Conservation (phyloP, 208 protist genomes). For the Leishmania braziliensis region DNA sequence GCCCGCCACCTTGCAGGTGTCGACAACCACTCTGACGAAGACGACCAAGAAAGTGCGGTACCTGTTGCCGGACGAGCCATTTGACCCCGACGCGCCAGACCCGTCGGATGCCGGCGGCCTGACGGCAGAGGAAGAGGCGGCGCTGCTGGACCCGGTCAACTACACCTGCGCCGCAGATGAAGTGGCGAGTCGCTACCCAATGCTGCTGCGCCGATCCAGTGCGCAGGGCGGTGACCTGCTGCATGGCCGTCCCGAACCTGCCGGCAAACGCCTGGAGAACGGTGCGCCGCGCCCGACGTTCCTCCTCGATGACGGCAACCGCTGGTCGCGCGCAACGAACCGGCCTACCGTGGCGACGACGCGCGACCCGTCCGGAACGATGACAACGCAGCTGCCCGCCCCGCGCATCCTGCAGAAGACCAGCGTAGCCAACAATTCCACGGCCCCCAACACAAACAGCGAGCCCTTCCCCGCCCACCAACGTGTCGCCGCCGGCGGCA, state of each 20-base stretch:
- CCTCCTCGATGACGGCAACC: constrained; percentile 44
- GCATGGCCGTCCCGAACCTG: background rate
- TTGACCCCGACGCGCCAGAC: constrained; percentile 43
- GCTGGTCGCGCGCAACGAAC: constrained; percentile 49
- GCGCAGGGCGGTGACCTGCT: constrained; percentile 25
- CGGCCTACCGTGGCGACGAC: constrained; percentile 42
- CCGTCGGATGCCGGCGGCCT: constrained; percentile 32
- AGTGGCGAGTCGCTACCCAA: constrained; percentile 24
- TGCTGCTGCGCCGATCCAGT: constrained; percentile 32
- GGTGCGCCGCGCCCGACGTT: constrained; percentile 30
- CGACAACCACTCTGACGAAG: constrained; percentile 63
- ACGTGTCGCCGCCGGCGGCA: background rate
- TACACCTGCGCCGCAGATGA: constrained; percentile 33
- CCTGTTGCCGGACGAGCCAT: constrained; percentile 35
- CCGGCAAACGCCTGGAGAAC: background rate
- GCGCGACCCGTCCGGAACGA: constrained; percentile 34
- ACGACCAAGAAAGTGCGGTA: constrained; percentile 64
- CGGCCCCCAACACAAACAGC: background rate
- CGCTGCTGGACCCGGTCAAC: constrained; percentile 44
- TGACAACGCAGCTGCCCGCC: constrained; percentile 20
- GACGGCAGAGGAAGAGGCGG: constrained; percentile 36
- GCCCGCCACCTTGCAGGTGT: constrained; percentile 38
- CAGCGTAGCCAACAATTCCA: background rate
- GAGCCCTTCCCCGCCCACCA: constrained; percentile 29
- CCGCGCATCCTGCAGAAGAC: constrained; percentile 18